A percentile compares a stretch with the other conserved stretches of the same genome.
phyloP scores from a whole-genome alignment of 2,329 filamentous ascomycete genomes.

The Penicillium italicum region DNA sequence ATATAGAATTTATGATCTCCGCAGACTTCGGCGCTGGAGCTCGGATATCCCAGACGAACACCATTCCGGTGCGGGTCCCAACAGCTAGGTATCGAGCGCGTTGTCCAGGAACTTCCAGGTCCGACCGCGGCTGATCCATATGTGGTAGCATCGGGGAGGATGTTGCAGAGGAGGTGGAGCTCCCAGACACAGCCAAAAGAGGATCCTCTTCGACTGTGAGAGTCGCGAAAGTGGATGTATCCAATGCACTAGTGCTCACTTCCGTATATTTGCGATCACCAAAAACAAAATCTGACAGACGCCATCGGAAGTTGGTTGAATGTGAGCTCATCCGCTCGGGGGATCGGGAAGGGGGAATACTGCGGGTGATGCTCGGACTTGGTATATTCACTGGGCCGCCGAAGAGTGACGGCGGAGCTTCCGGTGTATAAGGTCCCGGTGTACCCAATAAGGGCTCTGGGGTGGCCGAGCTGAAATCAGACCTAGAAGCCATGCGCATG shows the following conservation, averaged over 20 bases:
- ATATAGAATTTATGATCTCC: slow-evolving; percentile 56
- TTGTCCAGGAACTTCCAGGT: slow-evolving; percentile 73
- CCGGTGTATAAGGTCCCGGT: slow-evolving; percentile 12
- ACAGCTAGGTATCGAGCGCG: slow-evolving; percentile 75
- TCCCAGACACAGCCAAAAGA: slow-evolving; percentile 57
- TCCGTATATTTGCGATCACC: slow-evolving; percentile 57
- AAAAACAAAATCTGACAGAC: slow-evolving; percentile 58
- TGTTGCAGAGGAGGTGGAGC: slow-evolving; percentile 53
- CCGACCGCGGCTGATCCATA: slow-evolving; percentile 41
- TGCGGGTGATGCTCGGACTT: slow-evolving; percentile 16
- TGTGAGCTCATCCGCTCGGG: slow-evolving; percentile 29
- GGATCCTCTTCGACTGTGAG: slow-evolving; percentile 76
- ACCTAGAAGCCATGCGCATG: slow-evolving; percentile 50
- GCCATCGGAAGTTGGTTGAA: slow-evolving; percentile 61
- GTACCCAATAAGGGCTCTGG: slow-evolving; percentile 12
- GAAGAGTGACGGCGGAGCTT: slow-evolving; percentile 47
- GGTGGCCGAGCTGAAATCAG: slow-evolving; percentile 21
- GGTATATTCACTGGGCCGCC: slow-evolving; percentile 40
- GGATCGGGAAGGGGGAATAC: slow-evolving; percentile 32
- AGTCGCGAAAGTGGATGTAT: slow-evolving; percentile 69
- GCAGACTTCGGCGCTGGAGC: slow-evolving; percentile 56
- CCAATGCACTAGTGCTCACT: slow-evolving; percentile 68
- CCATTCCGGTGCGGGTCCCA: slow-evolving; percentile 72
- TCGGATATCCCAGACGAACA: slow-evolving; percentile 83
- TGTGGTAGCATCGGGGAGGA: slow-evolving; percentile 51